phyloP scores from a whole-genome alignment of 2,329 filamentous ascomycete genomes.

The Neophaeococcomyces mojaviensis region DNA sequence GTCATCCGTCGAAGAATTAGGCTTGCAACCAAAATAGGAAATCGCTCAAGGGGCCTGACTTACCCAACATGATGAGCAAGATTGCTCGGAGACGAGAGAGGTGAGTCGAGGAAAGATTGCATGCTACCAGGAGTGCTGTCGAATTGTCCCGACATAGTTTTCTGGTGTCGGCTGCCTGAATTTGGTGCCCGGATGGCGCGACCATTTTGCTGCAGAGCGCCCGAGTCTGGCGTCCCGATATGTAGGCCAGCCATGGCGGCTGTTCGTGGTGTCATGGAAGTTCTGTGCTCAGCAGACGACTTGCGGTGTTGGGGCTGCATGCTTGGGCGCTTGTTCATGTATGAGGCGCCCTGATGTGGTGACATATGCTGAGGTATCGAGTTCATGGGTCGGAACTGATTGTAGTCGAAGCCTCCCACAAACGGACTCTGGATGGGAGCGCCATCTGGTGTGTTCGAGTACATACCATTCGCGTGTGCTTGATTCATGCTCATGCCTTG shows the following conservation, averaged over 20 bases:
- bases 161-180: constrained; percentile 60
- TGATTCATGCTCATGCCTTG: constrained; percentile 53
- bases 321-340: constrained; percentile 54
- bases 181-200: constrained; percentile 68
- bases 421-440: constrained; percentile 89
- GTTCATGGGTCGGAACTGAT: constrained; percentile 59
- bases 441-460: constrained; percentile 85
- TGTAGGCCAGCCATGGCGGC: constrained; percentile 65
- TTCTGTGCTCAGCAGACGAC: constrained; percentile 60
- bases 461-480: constrained; percentile 63
- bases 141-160: constrained; percentile 83
- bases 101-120: constrained; percentile 80
- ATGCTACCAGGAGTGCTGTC: constrained; percentile 77
- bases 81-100: constrained; percentile 68
- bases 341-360: constrained; percentile 29
- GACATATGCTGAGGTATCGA: constrained; percentile 35
- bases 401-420: constrained; percentile 64
- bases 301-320: constrained; percentile 64
- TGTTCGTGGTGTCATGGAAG: constrained; percentile 82
- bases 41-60: not conserved
- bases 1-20: no score
- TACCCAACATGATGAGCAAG: constrained; percentile 53
- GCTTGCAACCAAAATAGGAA: no score
- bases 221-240: constrained; percentile 63
- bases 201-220: constrained; percentile 55